Percentiles rank a stretch among this genome's conserved stretches.
These are phyloP conservation scores for Agapanthus africanus DNA, from an alignment of 106 monocot species.

Conservation along the genomic window DNA sequence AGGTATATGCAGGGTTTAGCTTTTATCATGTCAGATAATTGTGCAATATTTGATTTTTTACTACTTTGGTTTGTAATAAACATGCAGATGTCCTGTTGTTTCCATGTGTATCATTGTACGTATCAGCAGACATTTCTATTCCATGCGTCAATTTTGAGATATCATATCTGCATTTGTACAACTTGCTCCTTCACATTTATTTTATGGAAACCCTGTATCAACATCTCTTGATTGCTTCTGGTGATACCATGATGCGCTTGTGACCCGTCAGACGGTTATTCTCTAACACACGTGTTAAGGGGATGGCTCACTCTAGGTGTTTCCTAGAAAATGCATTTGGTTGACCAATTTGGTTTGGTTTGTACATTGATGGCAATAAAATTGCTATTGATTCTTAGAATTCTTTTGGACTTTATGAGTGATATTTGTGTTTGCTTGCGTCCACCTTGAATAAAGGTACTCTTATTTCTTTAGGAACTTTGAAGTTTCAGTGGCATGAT, in stretches of 20 bases:
- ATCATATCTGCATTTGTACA: no score
- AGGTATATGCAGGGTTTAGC: background rate
- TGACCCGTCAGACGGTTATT: no score
- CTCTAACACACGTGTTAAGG: no score
- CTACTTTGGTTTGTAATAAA: background rate
- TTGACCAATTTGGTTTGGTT: no score
- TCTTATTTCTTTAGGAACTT: background rate
- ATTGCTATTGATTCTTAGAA: background rate
- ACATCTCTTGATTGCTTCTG: no score
- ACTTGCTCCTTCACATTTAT: no score
- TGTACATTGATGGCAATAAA: no score
- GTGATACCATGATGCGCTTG: no score
- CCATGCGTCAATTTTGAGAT: no score
- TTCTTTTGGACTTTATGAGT: background rate
- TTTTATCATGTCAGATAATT: background rate
- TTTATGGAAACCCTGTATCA: no score
- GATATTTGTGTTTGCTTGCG: slow-evolving; percentile 9
- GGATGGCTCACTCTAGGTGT: no score
- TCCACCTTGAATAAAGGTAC: background rate
- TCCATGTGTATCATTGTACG: background rate
- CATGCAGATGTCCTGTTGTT: background rate
- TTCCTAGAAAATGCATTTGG: no score
- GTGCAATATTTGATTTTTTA: background rate
- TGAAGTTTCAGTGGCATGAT: background rate
- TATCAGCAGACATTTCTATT: background rate